These are phyloP conservation scores for Penicillium argentinense DNA, from an alignment of 495 filamentous ascomycete species.

Conservation along the genomic window DNA sequence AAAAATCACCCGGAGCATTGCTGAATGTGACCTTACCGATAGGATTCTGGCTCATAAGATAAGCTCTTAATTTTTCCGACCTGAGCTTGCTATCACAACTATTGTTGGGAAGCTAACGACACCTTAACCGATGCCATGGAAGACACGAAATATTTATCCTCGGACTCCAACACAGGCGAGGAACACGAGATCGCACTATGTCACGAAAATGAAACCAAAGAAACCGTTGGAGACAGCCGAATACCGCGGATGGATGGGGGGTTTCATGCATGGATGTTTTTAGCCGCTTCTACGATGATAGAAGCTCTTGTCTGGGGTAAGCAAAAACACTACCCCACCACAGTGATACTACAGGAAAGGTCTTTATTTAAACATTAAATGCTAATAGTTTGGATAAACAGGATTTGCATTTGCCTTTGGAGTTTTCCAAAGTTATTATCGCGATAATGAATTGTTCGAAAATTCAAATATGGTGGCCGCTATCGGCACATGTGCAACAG, in stretches of 20 bases:
- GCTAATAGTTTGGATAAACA: conserved; percentile 1
- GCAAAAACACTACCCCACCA: too few species aligned
- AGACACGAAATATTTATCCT: background rate
- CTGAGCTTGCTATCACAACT: background rate
- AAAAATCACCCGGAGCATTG: background rate
- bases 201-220: background rate
- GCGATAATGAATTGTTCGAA: conserved; percentile 21
- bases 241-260: conserved; percentile 20
- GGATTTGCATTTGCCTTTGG: conserved; percentile 27
- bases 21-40: conserved; percentile 11
- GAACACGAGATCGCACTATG: conserved; percentile 7
- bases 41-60: background rate
- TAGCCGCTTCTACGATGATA: conserved; percentile 19
- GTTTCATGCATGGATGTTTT: conserved; percentile 21
- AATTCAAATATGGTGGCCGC: conserved; percentile 39
- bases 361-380: too few species aligned
- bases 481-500: conserved; percentile 51
- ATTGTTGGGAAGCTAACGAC: background rate
- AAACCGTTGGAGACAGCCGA: background rate
- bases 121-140: background rate
- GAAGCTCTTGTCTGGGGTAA: conserved; percentile 24
- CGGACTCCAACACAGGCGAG: background rate
- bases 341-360: too few species aligned
- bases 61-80: background rate
- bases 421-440: conserved; percentile 34